Conservation (phyloP, 2,329 filamentous ascomycete genomes). For the Fusarium chaquense region DNA sequence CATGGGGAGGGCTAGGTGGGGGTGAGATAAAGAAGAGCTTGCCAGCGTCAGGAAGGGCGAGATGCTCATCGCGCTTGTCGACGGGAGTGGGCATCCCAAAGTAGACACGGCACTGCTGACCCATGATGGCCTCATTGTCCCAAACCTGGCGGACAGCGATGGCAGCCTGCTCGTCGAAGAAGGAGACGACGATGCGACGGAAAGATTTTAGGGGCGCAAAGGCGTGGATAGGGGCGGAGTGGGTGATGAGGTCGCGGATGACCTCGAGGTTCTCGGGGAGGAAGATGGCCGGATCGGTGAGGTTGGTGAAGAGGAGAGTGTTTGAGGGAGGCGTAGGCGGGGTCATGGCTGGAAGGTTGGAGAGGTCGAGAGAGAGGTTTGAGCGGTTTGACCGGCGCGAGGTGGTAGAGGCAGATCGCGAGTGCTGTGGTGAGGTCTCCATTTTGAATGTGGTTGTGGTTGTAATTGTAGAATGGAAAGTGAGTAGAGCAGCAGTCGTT, state of each 20-base stretch:
- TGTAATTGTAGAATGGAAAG: slow-evolving; percentile 19
- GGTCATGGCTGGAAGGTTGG: slow-evolving; percentile 74
- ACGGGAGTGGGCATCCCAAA: slow-evolving; percentile 73
- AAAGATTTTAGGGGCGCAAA: slow-evolving; percentile 87
- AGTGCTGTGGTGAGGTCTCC: slow-evolving; percentile 54
- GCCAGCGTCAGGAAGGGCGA: slow-evolving; percentile 75
- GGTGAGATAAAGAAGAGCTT: slow-evolving; percentile 81
- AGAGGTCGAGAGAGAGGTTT: slow-evolving; percentile 78
- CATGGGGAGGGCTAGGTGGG: slow-evolving; percentile 74
- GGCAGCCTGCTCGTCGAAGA: slow-evolving; percentile 76
- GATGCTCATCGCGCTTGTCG: slow-evolving; percentile 66
- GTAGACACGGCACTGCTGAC: slow-evolving; percentile 75
- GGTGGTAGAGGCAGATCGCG: slow-evolving; percentile 60
- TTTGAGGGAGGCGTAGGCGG: slow-evolving; percentile 83
- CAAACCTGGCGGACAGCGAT: slow-evolving; percentile 78
- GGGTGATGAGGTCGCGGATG: slow-evolving; percentile 77
- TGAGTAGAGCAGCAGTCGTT: slow-evolving; percentile 16
- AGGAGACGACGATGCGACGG: slow-evolving; percentile 83
- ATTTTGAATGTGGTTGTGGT: slow-evolving; percentile 45
- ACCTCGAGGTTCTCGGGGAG: slow-evolving; percentile 77
- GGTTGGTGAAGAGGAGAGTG: slow-evolving; percentile 86
- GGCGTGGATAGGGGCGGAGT: slow-evolving; percentile 78
- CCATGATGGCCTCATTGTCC: slow-evolving; percentile 80
- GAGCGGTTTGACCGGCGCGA: slow-evolving; percentile 61
- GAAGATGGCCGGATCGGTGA: slow-evolving; percentile 80